Conservation (phyloP, 23 red algal genomes). For the Cyanidium caldarium region DNA sequence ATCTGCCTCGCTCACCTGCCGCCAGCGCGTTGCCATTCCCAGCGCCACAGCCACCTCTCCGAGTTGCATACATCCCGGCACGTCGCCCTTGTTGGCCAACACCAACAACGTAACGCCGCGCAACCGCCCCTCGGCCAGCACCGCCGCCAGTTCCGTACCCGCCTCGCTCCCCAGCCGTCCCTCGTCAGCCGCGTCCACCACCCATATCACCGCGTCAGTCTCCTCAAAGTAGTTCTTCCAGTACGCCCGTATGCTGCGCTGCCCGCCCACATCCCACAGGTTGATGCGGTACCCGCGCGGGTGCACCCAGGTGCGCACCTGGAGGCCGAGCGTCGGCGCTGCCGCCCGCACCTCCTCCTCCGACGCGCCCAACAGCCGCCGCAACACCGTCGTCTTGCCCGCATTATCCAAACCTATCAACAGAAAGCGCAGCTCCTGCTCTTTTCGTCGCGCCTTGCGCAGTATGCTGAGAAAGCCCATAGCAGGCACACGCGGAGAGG, state of each 20-base stretch:
- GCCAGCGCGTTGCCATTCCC: not conserved
- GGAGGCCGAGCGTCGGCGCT: slow-evolving; percentile 75
- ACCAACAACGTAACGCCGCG: slow-evolving; percentile 58
- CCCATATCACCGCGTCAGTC: slow-evolving; percentile 90
- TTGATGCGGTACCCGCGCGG: slow-evolving; percentile 42
- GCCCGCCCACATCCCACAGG: slow-evolving; percentile 97
- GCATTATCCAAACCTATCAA: slow-evolving; percentile 88
- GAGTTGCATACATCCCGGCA: slow-evolving; percentile 19
- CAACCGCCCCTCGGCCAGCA: slow-evolving; percentile 58
- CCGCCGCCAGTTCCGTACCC: slow-evolving; percentile 25
- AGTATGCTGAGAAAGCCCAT: slow-evolving; percentile 83
- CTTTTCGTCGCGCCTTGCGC: slow-evolving; percentile 39
- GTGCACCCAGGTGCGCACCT: slow-evolving; percentile 42
- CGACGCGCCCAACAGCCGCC: slow-evolving; percentile 37
- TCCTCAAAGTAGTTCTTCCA: slow-evolving; percentile 99
- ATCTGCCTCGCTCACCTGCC: not conserved
- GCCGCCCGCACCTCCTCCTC: slow-evolving; percentile 25
- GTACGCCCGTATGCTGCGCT: slow-evolving; percentile 73
- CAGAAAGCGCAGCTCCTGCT: slow-evolving; percentile 42
- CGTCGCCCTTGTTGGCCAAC: slow-evolving; percentile 78
- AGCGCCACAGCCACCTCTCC: slow-evolving; percentile 32
- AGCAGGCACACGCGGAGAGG: no score
- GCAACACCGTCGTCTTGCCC: slow-evolving; percentile 77
- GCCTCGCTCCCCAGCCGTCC: slow-evolving; percentile 22
- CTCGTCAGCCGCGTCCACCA: slow-evolving; percentile 71